These are phyloP conservation scores for Athelia psychrophila DNA, from an alignment of 1,284 basidiomycete genomes.

Conservation along the genomic window DNA sequence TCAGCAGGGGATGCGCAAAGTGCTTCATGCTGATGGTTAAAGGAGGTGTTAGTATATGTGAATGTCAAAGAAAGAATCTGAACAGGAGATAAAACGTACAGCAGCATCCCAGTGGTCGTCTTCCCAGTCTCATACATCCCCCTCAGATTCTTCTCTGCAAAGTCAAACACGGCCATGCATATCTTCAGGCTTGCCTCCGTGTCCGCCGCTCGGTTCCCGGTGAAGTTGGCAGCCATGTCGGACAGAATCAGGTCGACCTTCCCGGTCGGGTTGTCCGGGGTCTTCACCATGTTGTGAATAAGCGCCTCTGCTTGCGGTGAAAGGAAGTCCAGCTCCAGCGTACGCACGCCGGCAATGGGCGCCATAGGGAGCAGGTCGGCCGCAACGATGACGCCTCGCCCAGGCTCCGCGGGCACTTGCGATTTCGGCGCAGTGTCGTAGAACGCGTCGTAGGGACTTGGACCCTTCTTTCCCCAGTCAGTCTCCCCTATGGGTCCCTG, in stretches of 20 bases:
- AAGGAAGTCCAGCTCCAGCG: constrained; percentile 78
- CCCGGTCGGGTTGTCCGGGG: constrained; percentile 31
- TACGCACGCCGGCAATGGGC: constrained; percentile 65
- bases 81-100: constrained; percentile 44
- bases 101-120: constrained; percentile 52
- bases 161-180: constrained; percentile 60
- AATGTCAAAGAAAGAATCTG: constrained; percentile 1
- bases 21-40: constrained; percentile 59
- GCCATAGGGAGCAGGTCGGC: constrained; percentile 72
- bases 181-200: constrained; percentile 60
- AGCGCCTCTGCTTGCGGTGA: constrained; percentile 44
- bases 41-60: constrained; percentile 4
- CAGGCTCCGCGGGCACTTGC: constrained; percentile 13
- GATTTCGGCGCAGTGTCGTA: constrained; percentile 19
- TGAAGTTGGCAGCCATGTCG: constrained; percentile 75
- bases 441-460: constrained; percentile 32
- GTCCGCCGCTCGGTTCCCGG: constrained; percentile 61
- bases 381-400: constrained; percentile 61
- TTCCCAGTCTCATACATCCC: constrained; percentile 41
- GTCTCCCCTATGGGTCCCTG: constrained; percentile 5
- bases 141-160: constrained; percentile 51
- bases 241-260: constrained; percentile 72
- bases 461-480: constrained; percentile 3
- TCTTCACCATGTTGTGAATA: constrained; percentile 46
- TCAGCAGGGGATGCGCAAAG: constrained; percentile 61